Evolutionary conservation across 1,284 basidiomycete genomes (phyloP).

Genomic region (Trametes versicolor): DNA sequence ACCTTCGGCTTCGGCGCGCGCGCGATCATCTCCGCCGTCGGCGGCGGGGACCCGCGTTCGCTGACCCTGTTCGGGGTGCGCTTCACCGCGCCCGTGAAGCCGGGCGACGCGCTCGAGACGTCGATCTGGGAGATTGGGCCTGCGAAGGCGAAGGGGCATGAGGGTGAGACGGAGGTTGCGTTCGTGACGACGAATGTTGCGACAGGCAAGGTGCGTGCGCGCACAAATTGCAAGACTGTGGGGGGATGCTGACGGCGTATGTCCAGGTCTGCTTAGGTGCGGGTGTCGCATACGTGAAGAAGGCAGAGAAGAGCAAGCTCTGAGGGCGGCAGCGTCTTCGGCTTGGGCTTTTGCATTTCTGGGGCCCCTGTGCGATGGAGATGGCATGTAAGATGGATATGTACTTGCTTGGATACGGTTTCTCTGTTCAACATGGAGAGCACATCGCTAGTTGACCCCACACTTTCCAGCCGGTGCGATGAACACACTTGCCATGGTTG

Average conservation of each 20-base stretch:
- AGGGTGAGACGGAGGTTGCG: slow-evolving; percentile 73
- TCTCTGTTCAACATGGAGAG: not conserved
- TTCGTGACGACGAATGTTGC: slow-evolving; percentile 78
- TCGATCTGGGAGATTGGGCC: slow-evolving; percentile 79
- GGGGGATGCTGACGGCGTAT: slow-evolving; percentile 10
- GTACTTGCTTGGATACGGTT: not conserved
- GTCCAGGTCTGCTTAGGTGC: slow-evolving; percentile 60
- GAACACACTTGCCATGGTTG: too few species aligned
- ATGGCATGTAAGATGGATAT: slow-evolving; percentile 35
- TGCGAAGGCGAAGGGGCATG: slow-evolving; percentile 51
- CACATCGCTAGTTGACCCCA: not conserved
- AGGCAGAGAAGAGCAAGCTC: slow-evolving; percentile 61
- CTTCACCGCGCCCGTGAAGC: slow-evolving; percentile 84
- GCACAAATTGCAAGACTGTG: too few species aligned
- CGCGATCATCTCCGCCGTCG: slow-evolving; percentile 70
- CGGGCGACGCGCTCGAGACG: slow-evolving; percentile 83
- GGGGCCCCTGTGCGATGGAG: not conserved
- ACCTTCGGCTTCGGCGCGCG: slow-evolving; percentile 84
- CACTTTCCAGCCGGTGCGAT: too few species aligned
- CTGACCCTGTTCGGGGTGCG: slow-evolving; percentile 75
- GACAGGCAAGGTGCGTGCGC: slow-evolving; percentile 67
- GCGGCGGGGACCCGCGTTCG: slow-evolving; percentile 64
- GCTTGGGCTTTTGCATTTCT: not conserved
- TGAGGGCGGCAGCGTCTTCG: slow-evolving; percentile 41
- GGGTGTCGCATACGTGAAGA: slow-evolving; percentile 69